Evolutionary conservation across 1,284 basidiomycete genomes (phyloP).

Genomic region (Prillingera fragicola): DNA sequence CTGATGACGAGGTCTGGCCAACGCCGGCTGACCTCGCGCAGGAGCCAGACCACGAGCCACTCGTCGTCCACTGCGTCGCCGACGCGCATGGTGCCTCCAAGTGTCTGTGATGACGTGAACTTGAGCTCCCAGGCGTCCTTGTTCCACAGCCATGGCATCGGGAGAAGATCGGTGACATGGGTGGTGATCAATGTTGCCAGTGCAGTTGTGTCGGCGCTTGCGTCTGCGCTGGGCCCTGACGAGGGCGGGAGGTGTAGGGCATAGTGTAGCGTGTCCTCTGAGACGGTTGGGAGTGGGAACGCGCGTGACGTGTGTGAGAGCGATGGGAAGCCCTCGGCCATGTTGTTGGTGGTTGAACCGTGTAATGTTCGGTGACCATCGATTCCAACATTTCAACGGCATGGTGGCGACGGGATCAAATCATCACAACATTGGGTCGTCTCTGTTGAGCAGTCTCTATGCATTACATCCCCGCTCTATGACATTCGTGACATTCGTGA

Average conservation of each 20-base stretch:
- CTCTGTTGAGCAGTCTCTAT: too few species aligned
- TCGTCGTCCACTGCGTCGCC: conserved; percentile 94
- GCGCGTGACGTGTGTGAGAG: conserved; percentile 32
- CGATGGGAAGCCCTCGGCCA: conserved; percentile 43
- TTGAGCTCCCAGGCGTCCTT: conserved; percentile 80
- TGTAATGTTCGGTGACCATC: too few species aligned
- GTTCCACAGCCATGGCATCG: conserved; percentile 71
- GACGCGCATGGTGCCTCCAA: conserved; percentile 75
- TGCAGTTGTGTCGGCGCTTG: conserved; percentile 57
- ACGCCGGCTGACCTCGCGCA: conserved; percentile 64
- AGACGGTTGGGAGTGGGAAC: conserved; percentile 52
- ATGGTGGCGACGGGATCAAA: too few species aligned
- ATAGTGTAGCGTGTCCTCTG: conserved; percentile 80
- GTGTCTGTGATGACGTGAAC: conserved; percentile 50
- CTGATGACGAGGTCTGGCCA: conserved; percentile 73
- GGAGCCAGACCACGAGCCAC: conserved; percentile 86
- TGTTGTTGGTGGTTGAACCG: conserved; percentile 31
- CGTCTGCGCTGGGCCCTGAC: conserved; percentile 47
- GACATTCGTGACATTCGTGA: too few species aligned
- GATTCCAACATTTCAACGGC: too few species aligned
- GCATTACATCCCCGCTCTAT: too few species aligned
- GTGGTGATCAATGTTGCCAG: conserved; percentile 64
- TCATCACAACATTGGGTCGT: too few species aligned
- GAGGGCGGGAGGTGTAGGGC: conserved; percentile 58
- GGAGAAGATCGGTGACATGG: conserved; percentile 58